These are phyloP conservation scores for Lentinula novae-zelandiae DNA, from an alignment of 1,284 basidiomycete species.

Conservation along the genomic window DNA sequence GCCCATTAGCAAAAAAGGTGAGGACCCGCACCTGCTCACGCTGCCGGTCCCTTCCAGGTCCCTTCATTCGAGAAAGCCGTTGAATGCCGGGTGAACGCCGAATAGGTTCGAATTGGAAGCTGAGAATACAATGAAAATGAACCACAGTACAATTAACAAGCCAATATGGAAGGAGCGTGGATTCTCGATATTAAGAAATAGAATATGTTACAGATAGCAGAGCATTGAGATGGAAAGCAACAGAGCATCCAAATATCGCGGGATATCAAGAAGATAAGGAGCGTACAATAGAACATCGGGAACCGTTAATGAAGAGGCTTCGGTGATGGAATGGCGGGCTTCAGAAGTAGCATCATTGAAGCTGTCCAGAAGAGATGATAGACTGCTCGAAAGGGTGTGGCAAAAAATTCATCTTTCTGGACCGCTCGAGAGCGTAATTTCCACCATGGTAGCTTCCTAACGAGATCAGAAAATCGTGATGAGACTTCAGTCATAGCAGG, in stretches of 20 bases:
- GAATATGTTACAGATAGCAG: neutral
- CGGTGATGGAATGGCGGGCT: neutral
- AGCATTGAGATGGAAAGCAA: neutral
- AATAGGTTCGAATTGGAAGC: too few relatives aligned
- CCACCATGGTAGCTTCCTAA: neutral
- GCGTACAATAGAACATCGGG: neutral
- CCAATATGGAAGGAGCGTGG: too few relatives aligned
- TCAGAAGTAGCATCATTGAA: neutral
- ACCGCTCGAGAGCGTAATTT: conserved; percentile 4
- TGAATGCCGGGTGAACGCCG: too few relatives aligned
- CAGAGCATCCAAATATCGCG: neutral
- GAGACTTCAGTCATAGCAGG: conserved; percentile 26
- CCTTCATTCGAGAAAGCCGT: too few relatives aligned
- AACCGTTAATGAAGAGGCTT: neutral
- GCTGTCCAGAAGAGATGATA: neutral
- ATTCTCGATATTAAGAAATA: too few relatives aligned
- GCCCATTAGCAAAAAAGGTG: too few relatives aligned
- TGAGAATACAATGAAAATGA: too few relatives aligned
- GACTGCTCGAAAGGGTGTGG: neutral
- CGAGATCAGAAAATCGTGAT: conserved; percentile 19
- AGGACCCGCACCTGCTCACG: too few relatives aligned
- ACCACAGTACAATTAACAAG: too few relatives aligned
- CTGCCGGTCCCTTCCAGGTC: too few relatives aligned
- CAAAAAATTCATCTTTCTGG: neutral
- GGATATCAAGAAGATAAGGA: neutral